A percentile compares a stretch with the other conserved stretches of the same genome.
phyloP scores from a whole-genome alignment of 768 basidiomycete genomes.

The Trametes cingulata region DNA sequence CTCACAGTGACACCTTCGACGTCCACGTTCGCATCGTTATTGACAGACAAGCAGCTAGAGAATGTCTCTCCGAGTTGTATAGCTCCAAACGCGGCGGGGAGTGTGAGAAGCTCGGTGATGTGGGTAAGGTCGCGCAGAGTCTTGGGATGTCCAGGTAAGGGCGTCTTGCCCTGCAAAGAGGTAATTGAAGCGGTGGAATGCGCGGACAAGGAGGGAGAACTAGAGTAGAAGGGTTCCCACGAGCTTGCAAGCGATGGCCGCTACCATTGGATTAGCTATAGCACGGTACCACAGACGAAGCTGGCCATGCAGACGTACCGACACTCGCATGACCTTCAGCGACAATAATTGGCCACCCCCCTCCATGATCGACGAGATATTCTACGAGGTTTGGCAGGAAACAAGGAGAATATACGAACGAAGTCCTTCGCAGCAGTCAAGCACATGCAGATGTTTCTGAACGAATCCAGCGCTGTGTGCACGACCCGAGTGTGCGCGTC shows the following conservation, averaged over 20 bases:
- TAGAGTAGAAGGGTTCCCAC: constrained; percentile 89
- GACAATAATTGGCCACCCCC: constrained; percentile 67
- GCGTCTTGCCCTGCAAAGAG: constrained; percentile 71
- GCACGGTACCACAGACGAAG: too few species aligned
- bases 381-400: too few species aligned
- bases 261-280: constrained; percentile 17
- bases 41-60: constrained; percentile 76
- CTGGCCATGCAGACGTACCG: constrained; percentile 53
- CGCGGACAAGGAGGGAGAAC: constrained; percentile 76
- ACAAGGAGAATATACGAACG: too few species aligned
- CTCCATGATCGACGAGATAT: constrained; percentile 36
- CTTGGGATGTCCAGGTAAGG: constrained; percentile 76
- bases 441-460: too few species aligned
- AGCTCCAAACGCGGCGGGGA: constrained; percentile 81
- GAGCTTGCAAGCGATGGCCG: constrained; percentile 70
- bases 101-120: constrained; percentile 73
- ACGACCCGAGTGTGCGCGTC: too few species aligned
- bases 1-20: constrained; percentile 65
- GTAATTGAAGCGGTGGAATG: constrained; percentile 77
- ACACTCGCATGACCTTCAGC: constrained; percentile 86
- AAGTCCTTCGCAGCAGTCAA: too few species aligned
- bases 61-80: constrained; percentile 92
- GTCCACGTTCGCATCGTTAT: constrained; percentile 69
- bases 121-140: constrained; percentile 82
- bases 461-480: too few species aligned